Percentiles rank a stretch among this genome's conserved stretches.
These are phyloP conservation scores for Hsuehochloa calcarea DNA, from an alignment of 176 grass and related monocot species.

Conservation along the genomic window DNA sequence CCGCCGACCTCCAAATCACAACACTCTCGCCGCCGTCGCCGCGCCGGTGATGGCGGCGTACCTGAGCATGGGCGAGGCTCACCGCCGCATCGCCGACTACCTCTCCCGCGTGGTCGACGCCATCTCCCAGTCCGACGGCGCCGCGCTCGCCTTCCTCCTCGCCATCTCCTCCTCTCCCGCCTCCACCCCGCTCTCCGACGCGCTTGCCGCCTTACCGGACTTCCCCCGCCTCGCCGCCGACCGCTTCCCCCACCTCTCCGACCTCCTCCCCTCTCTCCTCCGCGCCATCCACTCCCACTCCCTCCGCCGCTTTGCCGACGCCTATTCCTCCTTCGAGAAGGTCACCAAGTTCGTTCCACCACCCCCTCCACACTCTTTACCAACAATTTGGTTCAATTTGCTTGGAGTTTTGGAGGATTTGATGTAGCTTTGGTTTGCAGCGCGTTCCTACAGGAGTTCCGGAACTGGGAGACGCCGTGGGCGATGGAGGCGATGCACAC, in stretches of 20 bases:
- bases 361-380: not conserved
- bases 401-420: not conserved
- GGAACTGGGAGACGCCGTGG: conserved; percentile 95
- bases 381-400: not conserved
- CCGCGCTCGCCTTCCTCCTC: conserved; percentile 50
- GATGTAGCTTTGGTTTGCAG: conserved; percentile 46
- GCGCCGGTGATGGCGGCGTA: conserved; percentile 60
- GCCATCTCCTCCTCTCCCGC: conserved; percentile 54
- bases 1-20: conserved; percentile 3
- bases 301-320: conserved; percentile 62
- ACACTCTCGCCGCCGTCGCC: not conserved
- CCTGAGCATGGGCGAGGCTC: conserved; percentile 83
- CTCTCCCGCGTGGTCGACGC: conserved; percentile 59
- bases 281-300: conserved; percentile 72
- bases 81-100: conserved; percentile 73
- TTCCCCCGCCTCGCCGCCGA: conserved; percentile 54
- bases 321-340: conserved; percentile 87
- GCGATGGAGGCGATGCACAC: conserved; percentile 82
- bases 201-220: conserved; percentile 64
- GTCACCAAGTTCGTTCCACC: conserved; percentile 52
- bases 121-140: conserved; percentile 46
- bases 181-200: conserved; percentile 60
- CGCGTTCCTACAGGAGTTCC: conserved; percentile 90
- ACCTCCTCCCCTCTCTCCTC: conserved; percentile 63
- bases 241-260: conserved; percentile 57